These are phyloP conservation scores for Dactylellina haptotyla DNA, from an alignment of 2,329 filamentous ascomycete genomes.

Conservation along the genomic window DNA sequence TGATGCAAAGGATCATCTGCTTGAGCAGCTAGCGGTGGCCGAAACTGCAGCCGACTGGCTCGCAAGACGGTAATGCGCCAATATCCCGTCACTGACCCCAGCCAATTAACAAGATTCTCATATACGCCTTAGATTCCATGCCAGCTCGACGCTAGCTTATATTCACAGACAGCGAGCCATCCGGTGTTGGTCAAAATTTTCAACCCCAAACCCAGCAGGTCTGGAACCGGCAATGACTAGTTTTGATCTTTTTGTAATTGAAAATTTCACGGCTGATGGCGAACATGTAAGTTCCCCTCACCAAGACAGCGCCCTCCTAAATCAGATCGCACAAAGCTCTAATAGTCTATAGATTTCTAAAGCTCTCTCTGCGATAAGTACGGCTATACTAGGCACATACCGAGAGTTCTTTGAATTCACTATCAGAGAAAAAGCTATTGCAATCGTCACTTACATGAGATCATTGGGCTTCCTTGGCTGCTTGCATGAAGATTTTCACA, in stretches of 20 bases:
- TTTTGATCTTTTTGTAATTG: conserved; percentile 89
- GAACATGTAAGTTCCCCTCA: conserved; percentile 64
- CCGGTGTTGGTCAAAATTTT: conserved; percentile 75
- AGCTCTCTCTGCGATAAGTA: conserved; percentile 57
- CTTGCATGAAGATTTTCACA: conserved; percentile 75
- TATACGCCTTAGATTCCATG: conserved; percentile 72
- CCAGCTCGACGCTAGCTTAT: conserved; percentile 76
- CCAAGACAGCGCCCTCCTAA: neutral
- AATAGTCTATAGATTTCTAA: conserved; percentile 1
- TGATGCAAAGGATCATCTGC: conserved; percentile 85
- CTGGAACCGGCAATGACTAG: conserved; percentile 81
- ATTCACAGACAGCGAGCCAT: conserved; percentile 84
- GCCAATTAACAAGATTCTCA: neutral
- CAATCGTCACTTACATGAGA: conserved; percentile 76
- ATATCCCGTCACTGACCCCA: conserved; percentile 22
- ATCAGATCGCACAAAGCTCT: neutral
- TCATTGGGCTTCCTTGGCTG: conserved; percentile 73
- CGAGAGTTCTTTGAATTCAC: conserved; percentile 68
- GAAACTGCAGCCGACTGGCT: conserved; percentile 77
- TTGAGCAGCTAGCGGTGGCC: conserved; percentile 71
- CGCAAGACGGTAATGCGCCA: conserved; percentile 70
- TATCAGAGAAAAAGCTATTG: conserved; percentile 74
- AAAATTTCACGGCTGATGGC: conserved; percentile 77
- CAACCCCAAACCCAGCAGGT: conserved; percentile 66
- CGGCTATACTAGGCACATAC: conserved; percentile 61